phyloP scores from a whole-genome alignment of 2,329 filamentous ascomycete genomes.

The Calonectria honghensis region DNA sequence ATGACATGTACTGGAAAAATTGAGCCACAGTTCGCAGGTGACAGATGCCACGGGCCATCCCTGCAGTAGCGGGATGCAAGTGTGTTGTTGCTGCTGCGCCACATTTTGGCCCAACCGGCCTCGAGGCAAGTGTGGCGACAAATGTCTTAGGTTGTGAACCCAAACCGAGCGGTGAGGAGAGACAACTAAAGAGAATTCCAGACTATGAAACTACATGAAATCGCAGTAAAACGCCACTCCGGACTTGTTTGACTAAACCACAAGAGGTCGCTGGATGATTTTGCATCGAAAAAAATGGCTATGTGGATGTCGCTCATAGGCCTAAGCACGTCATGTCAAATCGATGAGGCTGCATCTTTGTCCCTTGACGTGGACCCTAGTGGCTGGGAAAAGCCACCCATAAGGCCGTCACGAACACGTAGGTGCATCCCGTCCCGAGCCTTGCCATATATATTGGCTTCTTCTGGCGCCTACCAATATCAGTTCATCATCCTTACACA shows the following conservation, averaged over 20 bases:
- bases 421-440: not conserved
- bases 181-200: not conserved
- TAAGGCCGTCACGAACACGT: not conserved
- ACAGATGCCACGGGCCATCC: not conserved
- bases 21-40: not conserved
- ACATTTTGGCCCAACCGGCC: not conserved
- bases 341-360: not conserved
- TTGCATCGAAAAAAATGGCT: not conserved
- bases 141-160: not conserved
- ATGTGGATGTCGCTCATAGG: slow-evolving; percentile 5
- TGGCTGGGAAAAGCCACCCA: not conserved
- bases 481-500: not conserved
- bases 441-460: not conserved
- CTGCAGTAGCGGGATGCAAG: not conserved
- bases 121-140: not conserved
- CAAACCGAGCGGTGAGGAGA: not conserved
- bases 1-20: not conserved
- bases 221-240: not conserved
- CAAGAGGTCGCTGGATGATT: not conserved
- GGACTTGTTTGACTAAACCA: not conserved
- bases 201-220: not conserved
- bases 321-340: not conserved
- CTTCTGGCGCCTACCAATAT: not conserved
- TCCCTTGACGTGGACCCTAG: not conserved
- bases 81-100: not conserved